Conservation (phyloP, 2,329 filamentous ascomycete genomes). For the Ceratocystis albifundus region DNA sequence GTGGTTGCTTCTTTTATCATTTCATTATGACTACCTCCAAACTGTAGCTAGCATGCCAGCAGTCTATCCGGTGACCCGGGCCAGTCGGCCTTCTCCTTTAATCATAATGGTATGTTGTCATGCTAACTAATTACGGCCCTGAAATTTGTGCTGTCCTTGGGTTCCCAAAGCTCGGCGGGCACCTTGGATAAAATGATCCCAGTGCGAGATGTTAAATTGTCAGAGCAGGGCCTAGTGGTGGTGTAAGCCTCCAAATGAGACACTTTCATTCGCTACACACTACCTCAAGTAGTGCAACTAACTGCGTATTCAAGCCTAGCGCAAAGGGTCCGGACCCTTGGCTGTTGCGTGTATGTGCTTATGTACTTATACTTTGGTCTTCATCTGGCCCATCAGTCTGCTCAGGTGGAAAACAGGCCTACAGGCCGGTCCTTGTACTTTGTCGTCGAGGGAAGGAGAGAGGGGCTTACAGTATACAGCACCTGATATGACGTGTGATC, state of each 20-base stretch:
- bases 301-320: not conserved
- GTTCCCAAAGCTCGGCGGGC: not conserved
- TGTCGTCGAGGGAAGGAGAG: too few species aligned
- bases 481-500: not conserved
- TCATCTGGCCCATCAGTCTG: not conserved
- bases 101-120: not conserved
- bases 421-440: too few species aligned
- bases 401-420: not conserved
- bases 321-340: not conserved
- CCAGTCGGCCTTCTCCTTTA: not conserved
- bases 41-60: not conserved
- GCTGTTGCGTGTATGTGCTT: not conserved
- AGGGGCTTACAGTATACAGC: not conserved
- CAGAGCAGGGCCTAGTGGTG: not conserved
- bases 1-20: not conserved
- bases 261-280: not conserved
- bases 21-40: not conserved
- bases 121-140: not conserved
- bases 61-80: not conserved
- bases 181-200: not conserved
- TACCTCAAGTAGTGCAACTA: not conserved
- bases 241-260: slow-evolving; percentile 1
- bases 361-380: not conserved
- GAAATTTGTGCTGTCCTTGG: not conserved
- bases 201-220: not conserved